Percentiles rank a stretch among this genome's conserved stretches.
phyloP scores from a whole-genome alignment of 1,139 yeast genomes.

The Suhomyces ambrosiae region DNA sequence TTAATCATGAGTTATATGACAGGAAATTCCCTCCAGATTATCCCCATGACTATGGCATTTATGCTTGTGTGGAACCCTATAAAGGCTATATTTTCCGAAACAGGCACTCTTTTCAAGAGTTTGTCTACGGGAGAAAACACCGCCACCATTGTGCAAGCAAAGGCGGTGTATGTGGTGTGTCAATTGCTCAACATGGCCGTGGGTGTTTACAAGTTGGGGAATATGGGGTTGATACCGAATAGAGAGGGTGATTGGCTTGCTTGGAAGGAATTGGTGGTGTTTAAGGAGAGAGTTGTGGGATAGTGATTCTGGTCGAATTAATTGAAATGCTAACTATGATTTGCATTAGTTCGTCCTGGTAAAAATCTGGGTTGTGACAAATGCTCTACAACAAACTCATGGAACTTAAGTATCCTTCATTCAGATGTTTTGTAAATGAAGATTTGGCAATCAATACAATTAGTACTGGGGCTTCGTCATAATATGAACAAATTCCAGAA shows the following conservation, averaged over 20 bases:
- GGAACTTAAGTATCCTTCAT: too few relatives aligned
- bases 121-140: slow-evolving; percentile 39
- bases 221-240: slow-evolving; percentile 91
- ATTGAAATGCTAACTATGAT: slow-evolving; percentile 1
- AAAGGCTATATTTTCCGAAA: slow-evolving; percentile 63
- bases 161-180: slow-evolving; percentile 50
- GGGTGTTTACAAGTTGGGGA: slow-evolving; percentile 82
- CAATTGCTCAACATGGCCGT: slow-evolving; percentile 68
- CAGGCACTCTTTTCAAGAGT: slow-evolving; percentile 47
- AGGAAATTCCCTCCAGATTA: slow-evolving; percentile 86
- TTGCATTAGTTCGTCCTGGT: too few relatives aligned
- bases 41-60: slow-evolving; percentile 87
- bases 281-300: slow-evolving; percentile 26
- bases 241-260: slow-evolving; percentile 89
- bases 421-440: too few relatives aligned
- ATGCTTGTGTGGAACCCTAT: slow-evolving; percentile 81
- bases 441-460: too few relatives aligned
- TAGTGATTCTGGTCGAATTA: background rate
- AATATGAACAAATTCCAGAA: too few relatives aligned
- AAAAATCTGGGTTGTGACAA: too few relatives aligned
- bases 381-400: too few relatives aligned
- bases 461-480: too few relatives aligned
- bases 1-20: slow-evolving; percentile 90
- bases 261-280: slow-evolving; percentile 60
- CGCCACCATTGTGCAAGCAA: slow-evolving; percentile 44